phyloP scores from a whole-genome alignment of 257 asterid species.

The Ilex aquifolium region DNA sequence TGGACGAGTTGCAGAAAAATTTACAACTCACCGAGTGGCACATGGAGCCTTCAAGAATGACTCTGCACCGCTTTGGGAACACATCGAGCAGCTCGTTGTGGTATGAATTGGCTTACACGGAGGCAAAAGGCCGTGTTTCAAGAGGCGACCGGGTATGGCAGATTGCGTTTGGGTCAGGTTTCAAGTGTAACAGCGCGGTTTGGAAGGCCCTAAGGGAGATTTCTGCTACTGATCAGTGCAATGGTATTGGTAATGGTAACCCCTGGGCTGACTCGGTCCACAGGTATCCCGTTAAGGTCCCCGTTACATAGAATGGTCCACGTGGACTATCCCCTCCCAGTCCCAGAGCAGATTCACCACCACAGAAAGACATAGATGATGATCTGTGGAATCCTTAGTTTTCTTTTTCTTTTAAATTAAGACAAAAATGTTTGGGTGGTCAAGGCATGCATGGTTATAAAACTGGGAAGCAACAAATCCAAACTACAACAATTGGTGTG shows the following conservation, averaged over 20 bases:
- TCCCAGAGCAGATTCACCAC: background rate
- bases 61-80: constrained; percentile 55
- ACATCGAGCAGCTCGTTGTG: constrained; percentile 55
- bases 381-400: too few relatives aligned
- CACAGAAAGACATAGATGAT: too few relatives aligned
- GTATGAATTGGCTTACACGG: constrained; percentile 52
- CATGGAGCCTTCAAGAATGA: constrained; percentile 62
- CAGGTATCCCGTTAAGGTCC: constrained; percentile 35
- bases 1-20: constrained; percentile 46
- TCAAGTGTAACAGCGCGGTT: constrained; percentile 52
- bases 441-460: too few relatives aligned
- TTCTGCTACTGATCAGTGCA: background rate
- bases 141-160: constrained; percentile 59
- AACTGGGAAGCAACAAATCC: too few relatives aligned
- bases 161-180: constrained; percentile 60
- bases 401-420: too few relatives aligned
- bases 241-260: constrained; percentile 15
- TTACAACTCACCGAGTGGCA: constrained; percentile 29
- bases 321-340: too few relatives aligned
- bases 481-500: too few relatives aligned
- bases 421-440: too few relatives aligned
- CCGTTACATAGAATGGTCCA: constrained; percentile 1
- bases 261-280: constrained; percentile 47
- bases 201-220: constrained; percentile 37
- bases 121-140: constrained; percentile 46